phyloP scores from a whole-genome alignment of 495 filamentous ascomycete species.

The Penicillium arizonense region DNA sequence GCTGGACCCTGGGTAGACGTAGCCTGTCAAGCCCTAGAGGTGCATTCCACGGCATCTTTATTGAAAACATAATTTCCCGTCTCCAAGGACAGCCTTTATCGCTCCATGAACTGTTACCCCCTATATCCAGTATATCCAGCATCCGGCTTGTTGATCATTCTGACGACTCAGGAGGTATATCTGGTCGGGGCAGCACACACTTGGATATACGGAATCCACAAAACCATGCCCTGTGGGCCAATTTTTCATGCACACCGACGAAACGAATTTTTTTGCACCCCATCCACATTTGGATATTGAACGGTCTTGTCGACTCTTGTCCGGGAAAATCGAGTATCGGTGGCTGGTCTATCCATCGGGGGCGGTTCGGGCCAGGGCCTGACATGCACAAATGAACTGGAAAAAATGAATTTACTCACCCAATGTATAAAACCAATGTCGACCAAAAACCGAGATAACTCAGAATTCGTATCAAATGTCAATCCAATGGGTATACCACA shows the following conservation, averaged over 20 bases:
- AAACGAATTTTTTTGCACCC: background rate
- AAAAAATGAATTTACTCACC: slow-evolving; percentile 30
- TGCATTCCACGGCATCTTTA: slow-evolving; percentile 17
- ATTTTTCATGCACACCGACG: slow-evolving; percentile 1
- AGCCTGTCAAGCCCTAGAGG: background rate
- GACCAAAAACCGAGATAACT: slow-evolving; percentile 19
- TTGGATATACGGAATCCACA: background rate
- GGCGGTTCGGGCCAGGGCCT: slow-evolving; percentile 1
- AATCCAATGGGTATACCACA: slow-evolving; percentile 32
- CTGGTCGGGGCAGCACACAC: background rate
- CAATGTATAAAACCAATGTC: slow-evolving; percentile 30
- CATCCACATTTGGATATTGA: background rate
- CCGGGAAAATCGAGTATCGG: background rate
- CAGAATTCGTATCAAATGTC: slow-evolving; percentile 24
- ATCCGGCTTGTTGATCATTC: background rate
- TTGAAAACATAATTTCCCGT: slow-evolving; percentile 13
- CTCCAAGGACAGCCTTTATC: background rate
- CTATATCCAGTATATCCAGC: background rate
- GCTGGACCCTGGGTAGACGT: slow-evolving; percentile 3
- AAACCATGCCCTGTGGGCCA: background rate
- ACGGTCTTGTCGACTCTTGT: background rate
- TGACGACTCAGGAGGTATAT: background rate
- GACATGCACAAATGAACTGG: slow-evolving; percentile 9
- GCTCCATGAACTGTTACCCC: background rate
- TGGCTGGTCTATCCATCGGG: slow-evolving; percentile 1